These are phyloP conservation scores for Aureococcus anophagefferens DNA, from an alignment of 108 stramenopile species.

Conservation along the genomic window DNA sequence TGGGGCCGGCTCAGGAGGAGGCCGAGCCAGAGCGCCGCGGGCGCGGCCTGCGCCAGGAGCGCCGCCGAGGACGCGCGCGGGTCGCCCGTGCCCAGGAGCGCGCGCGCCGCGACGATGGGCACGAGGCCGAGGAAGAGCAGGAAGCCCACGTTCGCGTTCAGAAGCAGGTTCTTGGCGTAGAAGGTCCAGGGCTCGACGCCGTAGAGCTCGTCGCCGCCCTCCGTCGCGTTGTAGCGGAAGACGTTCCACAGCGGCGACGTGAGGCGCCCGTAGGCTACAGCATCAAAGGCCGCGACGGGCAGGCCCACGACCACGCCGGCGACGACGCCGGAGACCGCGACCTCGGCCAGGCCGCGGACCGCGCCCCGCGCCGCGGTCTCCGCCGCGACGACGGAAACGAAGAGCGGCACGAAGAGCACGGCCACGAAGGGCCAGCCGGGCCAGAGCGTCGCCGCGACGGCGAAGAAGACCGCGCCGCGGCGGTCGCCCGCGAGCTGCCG, in stretches of 20 bases:
- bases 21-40: conserved; percentile 67
- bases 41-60: conserved; percentile 13
- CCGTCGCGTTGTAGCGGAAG: conserved; percentile 37
- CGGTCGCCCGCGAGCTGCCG: conserved; percentile 40
- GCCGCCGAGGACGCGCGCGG: not conserved
- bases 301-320: conserved; percentile 1
- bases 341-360: not conserved
- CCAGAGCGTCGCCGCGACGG: conserved; percentile 60
- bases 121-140: conserved; percentile 45
- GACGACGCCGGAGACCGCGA: not conserved
- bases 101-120: conserved; percentile 9
- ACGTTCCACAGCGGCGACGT: conserved; percentile 33
- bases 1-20: conserved; percentile 77
- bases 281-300: conserved; percentile 6
- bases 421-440: conserved; percentile 96
- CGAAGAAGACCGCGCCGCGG: conserved; percentile 46
- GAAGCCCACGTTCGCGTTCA: conserved; percentile 84
- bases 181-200: conserved; percentile 83
- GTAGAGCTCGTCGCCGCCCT: conserved; percentile 86
- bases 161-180: conserved; percentile 81
- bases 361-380: not conserved
- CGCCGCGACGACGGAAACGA: not conserved
- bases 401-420: conserved; percentile 75
- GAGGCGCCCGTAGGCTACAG: conserved; percentile 4
- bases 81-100: not conserved